Evolutionary conservation across 495 filamentous ascomycete species (phyloP).

Genomic region (Bathelium albidoporum): DNA sequence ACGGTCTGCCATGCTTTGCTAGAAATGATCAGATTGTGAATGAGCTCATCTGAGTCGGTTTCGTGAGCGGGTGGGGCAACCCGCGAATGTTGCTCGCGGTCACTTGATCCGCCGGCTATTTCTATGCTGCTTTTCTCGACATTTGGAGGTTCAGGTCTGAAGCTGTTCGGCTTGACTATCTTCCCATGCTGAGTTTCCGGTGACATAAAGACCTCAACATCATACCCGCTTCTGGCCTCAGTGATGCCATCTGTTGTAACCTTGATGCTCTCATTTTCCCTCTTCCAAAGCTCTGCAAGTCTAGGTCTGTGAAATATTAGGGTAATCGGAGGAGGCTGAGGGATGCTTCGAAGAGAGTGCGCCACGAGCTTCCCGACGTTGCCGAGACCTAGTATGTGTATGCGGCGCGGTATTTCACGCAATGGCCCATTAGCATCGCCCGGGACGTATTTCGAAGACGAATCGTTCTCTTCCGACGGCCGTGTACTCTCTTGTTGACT

Average conservation of each 20-base stretch:
- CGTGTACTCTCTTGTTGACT: neutral
- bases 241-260: constrained; percentile 28
- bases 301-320: constrained; percentile 41
- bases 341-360: constrained; percentile 45
- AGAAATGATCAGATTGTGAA: constrained; percentile 70
- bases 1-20: constrained; percentile 49
- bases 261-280: constrained; percentile 26
- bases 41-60: constrained; percentile 33
- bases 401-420: constrained; percentile 23
- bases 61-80: neutral
- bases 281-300: constrained; percentile 30
- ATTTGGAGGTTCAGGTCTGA: neutral
- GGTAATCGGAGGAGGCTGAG: constrained; percentile 50
- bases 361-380: constrained; percentile 51
- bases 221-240: constrained; percentile 37
- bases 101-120: neutral
- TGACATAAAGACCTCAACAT: constrained; percentile 38
- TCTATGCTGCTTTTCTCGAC: neutral
- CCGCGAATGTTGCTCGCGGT: neutral
- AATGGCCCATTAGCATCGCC: neutral
- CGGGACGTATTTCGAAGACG: neutral
- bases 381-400: constrained; percentile 51
- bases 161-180: constrained; percentile 1
- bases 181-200: constrained; percentile 8
- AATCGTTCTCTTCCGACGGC: neutral